Evolutionary conservation across 352 stramenopile species (phyloP), one percentile per base, ranked within the genome.

Genomic region (Phytopythium delawarense): DNA sequence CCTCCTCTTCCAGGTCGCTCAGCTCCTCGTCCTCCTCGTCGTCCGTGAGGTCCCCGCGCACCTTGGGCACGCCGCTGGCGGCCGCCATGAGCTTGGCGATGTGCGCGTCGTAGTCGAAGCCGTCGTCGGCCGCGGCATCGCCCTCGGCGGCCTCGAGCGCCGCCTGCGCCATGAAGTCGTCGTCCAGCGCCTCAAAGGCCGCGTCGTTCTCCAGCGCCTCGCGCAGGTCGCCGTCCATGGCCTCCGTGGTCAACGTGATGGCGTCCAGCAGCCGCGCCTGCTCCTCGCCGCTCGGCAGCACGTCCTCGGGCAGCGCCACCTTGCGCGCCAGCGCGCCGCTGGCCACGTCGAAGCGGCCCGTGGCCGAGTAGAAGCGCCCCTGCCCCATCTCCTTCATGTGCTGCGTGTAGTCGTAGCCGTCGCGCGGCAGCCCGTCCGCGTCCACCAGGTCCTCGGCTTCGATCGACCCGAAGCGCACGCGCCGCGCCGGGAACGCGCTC

Each of bases 21-120:
- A 95, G 70, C 42, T 97, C 88, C 56, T 96, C 84, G 52, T 92
- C 81, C n/a, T 83, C 84, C 52, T 92, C 81, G 15, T 81, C 76
- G 45, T 92, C 83, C 9, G 75, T 87, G 18, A 94, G 59, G 35
- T 90, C 73, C 11, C 81, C 84, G n/a, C 72, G 72, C 63, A 70
- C 81, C 61, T 89, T 81, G 25, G 81, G 81, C 6, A 92, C 71
- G 52, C 86, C 84, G 32, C 83, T 92, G 1, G 88, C 88, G 6
- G 88, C 81, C 12, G 87, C 88, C 86, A 98, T 97, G 25, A 98
- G 78, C 64, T 91, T 94, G 37, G 88, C 90, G 64, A 98, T 97
- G 64, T 98, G 92, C 21, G 88, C 88, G 51, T 98, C 91, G 67
- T 97, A 98, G 65, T 98, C 92, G 67, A 98, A 98, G 9, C 78